Conservation (phyloP, 2,329 filamentous ascomycete genomes). For the Tympanopsis confertula region DNA sequence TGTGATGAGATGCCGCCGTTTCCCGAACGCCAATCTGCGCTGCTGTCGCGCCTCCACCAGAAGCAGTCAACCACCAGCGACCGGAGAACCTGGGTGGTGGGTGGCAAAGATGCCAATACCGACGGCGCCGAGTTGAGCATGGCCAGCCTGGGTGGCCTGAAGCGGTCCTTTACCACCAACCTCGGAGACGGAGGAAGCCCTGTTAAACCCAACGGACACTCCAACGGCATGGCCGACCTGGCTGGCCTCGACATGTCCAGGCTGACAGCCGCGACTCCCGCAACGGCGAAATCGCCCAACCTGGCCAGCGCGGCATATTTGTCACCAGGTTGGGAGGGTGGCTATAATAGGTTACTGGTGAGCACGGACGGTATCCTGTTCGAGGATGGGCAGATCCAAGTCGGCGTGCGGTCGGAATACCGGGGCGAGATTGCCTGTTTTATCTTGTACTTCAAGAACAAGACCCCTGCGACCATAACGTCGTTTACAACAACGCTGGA, state of each 20-base stretch:
- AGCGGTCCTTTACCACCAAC: slow-evolving; percentile 68
- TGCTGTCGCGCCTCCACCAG: slow-evolving; percentile 84
- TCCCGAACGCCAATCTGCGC: slow-evolving; percentile 81
- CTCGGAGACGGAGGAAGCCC: slow-evolving; percentile 17
- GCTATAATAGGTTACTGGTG: slow-evolving; percentile 74
- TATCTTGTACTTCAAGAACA: slow-evolving; percentile 93
- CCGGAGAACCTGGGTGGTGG: slow-evolving; percentile 95
- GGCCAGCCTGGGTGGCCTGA: slow-evolving; percentile 70
- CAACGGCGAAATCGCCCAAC: slow-evolving; percentile 60
- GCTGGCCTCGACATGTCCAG: slow-evolving; percentile 70
- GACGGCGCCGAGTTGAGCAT: slow-evolving; percentile 71
- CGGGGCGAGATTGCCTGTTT: slow-evolving; percentile 89
- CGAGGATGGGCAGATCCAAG: slow-evolving; percentile 86
- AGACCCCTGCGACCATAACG: slow-evolving; percentile 70
- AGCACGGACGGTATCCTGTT: slow-evolving; percentile 79
- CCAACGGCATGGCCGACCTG: slow-evolving; percentile 25
- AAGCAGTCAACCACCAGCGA: slow-evolving; percentile 89
- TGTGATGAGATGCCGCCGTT: slow-evolving; percentile 99
- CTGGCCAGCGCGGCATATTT: slow-evolving; percentile 85
- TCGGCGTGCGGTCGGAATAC: slow-evolving; percentile 87
- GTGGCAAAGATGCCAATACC: slow-evolving; percentile 83
- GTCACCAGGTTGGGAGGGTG: slow-evolving; percentile 86
- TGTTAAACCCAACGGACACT: slow-evolving; percentile 29
- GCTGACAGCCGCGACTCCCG: slow-evolving; percentile 41
- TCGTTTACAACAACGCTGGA: slow-evolving; percentile 93